Conservation (phyloP, 257 asterid species). For the Solanum pimpinellifolium region DNA sequence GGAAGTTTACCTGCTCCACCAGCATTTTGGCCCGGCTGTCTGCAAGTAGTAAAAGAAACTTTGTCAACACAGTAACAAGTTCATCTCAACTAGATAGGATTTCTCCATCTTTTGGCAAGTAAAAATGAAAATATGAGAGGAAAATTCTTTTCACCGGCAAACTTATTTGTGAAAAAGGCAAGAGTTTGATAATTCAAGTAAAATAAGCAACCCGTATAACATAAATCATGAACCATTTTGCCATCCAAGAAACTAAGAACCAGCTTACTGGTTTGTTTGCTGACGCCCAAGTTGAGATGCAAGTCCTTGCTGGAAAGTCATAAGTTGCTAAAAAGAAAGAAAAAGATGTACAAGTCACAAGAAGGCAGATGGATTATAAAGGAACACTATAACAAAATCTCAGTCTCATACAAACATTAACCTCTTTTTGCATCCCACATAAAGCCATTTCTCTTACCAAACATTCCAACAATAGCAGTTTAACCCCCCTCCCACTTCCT, state of each 20-base stretch:
- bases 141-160: not conserved
- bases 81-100: not conserved
- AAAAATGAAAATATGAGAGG: not conserved
- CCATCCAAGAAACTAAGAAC: not conserved
- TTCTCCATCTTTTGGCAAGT: not conserved
- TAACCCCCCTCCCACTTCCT: not conserved
- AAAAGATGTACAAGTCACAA: not conserved
- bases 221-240: not conserved
- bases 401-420: not conserved
- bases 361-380: not conserved
- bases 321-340: constrained; percentile 27
- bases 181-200: not conserved
- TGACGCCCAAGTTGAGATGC: constrained; percentile 35
- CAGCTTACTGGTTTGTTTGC: constrained; percentile 36
- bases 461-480: not conserved
- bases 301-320: constrained; percentile 31
- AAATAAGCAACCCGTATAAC: not conserved
- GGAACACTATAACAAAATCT: not conserved
- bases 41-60: constrained; percentile 12
- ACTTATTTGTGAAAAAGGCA: not conserved
- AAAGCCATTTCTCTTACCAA: not conserved
- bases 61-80: not conserved
- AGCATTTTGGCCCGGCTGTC: constrained; percentile 18
- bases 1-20: constrained; percentile 6
- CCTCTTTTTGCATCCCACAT: not conserved